phyloP scores from a whole-genome alignment of 164 flowering plant species.

The Aristolochia fimbriata region DNA sequence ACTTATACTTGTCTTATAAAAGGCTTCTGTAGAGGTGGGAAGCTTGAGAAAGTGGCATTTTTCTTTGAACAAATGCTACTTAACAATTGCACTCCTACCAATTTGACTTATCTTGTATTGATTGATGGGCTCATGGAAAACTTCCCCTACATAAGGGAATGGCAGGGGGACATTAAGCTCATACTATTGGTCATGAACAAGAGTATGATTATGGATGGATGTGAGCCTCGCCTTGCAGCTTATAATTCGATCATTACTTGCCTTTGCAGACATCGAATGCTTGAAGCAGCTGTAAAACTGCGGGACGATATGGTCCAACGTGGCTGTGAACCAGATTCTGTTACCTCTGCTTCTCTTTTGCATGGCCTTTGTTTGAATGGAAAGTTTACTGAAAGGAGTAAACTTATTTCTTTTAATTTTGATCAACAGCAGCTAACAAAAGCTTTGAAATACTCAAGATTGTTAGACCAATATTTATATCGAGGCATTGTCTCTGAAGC shows the following conservation, averaged over 20 bases:
- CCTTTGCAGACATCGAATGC: conserved; percentile 59
- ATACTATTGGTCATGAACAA: conserved; percentile 31
- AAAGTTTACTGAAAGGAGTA: conserved; percentile 48
- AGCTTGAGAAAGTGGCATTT: conserved; percentile 46
- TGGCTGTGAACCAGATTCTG: conserved; percentile 40
- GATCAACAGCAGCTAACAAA: conserved; percentile 31
- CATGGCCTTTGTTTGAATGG: conserved; percentile 61
- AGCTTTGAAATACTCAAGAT: conserved; percentile 42
- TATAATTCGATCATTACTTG: conserved; percentile 49
- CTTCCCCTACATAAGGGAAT: conserved; percentile 13
- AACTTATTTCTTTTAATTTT: conserved; percentile 26
- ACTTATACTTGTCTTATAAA: conserved; percentile 66
- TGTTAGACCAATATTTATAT: conserved; percentile 31
- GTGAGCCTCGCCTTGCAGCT: conserved; percentile 36
- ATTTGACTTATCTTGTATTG: conserved; percentile 44
- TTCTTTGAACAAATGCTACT: conserved; percentile 61
- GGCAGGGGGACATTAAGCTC: conserved; percentile 17
- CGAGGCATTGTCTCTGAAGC: conserved; percentile 37
- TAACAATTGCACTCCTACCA: conserved; percentile 61
- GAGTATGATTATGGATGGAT: conserved; percentile 52
- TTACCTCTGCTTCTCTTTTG: conserved; percentile 49
- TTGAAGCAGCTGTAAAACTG: conserved; percentile 40
- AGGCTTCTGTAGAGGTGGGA: conserved; percentile 46
- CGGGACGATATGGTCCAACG: conserved; percentile 32
- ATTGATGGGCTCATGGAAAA: conserved; percentile 42